Evolutionary conservation across 306 rosid genomes (phyloP), one percentile per base, ranked within the genome.

Genomic region (Acacia crassicarpa): DNA sequence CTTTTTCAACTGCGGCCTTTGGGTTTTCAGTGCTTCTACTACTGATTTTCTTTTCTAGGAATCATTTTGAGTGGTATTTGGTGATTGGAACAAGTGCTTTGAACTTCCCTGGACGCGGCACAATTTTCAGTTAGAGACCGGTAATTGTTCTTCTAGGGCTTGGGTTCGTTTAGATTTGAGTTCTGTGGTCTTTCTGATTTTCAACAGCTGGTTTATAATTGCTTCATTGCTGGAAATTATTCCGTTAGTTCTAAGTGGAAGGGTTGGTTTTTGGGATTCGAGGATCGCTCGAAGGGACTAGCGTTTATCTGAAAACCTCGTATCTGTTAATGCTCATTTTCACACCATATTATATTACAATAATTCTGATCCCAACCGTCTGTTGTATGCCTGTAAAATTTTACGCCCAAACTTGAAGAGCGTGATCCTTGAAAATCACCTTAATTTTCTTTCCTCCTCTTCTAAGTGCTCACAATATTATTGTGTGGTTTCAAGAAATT

Each of bases 81-180:
- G 5, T 22, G 17, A 22, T 56, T 56, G 54, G 27, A 70, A 0
- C 8, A 71, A 71, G 74, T 32, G 13, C 22, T n/a, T 56, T 33
- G 49, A 54, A 16, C 27, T 75, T 54, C 49, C 14, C 15, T n/a
- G 46, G 67, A 25, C 13, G 38, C 23, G 22, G 9, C 41, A 4
- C 58, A 7, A 6, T 38, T 40, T 58, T 38, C 69, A 7, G 48
- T 51, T 59, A 25, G 58, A 56, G 16, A 61, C 80, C 19, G 80
- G 80, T 76, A 76, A 76, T 59, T 76, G 80, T 58, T 43, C 58
- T 76, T 23, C 41, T 76, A 53, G 80, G 56, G 17, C 5, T 76
- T 76, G 41, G 58, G 58, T 27, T 54, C 25, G 32, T 76, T 76
- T 22, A 63, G 51, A 76, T 41, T 75, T 75, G 68, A 40, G 70